phyloP scores from a whole-genome alignment of 2,329 filamentous ascomycete species.

The Dryadomyces quercivorus region DNA sequence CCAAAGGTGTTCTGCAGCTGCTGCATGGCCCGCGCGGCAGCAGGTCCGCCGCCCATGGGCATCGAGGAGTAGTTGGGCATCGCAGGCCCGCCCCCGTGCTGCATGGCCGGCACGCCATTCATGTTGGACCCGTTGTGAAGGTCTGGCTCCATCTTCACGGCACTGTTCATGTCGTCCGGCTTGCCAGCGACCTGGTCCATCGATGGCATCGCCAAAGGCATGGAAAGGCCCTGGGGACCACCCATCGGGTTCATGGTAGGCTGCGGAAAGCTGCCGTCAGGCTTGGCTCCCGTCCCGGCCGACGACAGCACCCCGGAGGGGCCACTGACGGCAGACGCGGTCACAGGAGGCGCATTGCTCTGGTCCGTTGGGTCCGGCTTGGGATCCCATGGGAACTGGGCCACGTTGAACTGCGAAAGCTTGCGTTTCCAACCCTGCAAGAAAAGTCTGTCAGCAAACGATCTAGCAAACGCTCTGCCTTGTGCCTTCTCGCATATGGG shows the following conservation, averaged over 20 bases:
- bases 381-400: conserved; percentile 91
- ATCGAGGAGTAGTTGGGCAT: conserved; percentile 21
- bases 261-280: conserved; percentile 19
- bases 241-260: conserved; percentile 23
- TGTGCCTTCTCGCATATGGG: neutral
- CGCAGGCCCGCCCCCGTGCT: conserved; percentile 6
- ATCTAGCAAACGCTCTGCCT: neutral
- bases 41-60: conserved; percentile 20
- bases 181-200: conserved; percentile 5
- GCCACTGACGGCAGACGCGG: neutral
- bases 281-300: conserved; percentile 7
- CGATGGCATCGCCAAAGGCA: conserved; percentile 17
- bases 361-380: conserved; percentile 36
- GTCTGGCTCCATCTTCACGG: conserved; percentile 11
- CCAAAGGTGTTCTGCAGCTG: conserved; percentile 50
- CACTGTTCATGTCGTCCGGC: conserved; percentile 11
- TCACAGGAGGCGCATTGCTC: conserved; percentile 15
- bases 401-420: conserved; percentile 71
- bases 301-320: conserved; percentile 10
- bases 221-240: conserved; percentile 15
- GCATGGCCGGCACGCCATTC: neutral
- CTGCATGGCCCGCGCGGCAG: conserved; percentile 41
- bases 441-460: conserved; percentile 1
- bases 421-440: conserved; percentile 85
- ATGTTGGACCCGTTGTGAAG: neutral